These are phyloP conservation scores for Polytrichum formosum DNA, from an alignment of 225 moss, liverwort and hornwort genomes.

Conservation along the genomic window DNA sequence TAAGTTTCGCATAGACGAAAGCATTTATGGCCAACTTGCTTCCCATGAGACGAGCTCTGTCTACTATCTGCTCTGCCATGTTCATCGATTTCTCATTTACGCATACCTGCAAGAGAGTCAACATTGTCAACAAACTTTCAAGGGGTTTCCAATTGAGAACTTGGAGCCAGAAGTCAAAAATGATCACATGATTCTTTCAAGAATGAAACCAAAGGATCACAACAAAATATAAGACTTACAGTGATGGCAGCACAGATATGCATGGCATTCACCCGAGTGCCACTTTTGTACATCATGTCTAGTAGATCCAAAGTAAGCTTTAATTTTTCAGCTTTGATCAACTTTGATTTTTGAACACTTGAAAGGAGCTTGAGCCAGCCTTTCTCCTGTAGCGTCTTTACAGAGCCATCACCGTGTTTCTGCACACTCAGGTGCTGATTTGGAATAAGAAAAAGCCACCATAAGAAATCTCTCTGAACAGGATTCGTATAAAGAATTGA, in stretches of 20 bases:
- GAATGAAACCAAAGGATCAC: too few species aligned
- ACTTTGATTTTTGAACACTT: slow-evolving; percentile 27
- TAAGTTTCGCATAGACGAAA: slow-evolving; percentile 51
- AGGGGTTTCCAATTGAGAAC: neutral
- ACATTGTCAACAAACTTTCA: neutral
- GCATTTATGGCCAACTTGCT: slow-evolving; percentile 35
- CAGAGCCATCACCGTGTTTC: slow-evolving; percentile 15
- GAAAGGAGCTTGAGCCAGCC: slow-evolving; percentile 46
- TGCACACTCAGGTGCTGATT: slow-evolving; percentile 6
- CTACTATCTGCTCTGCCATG: slow-evolving; percentile 43
- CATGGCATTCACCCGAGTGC: slow-evolving; percentile 38
- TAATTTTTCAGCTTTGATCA: slow-evolving; percentile 24
- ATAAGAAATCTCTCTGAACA: too few species aligned
- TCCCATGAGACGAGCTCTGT: slow-evolving; percentile 25
- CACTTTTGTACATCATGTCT: slow-evolving; percentile 45
- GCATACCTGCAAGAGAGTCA: slow-evolving; percentile 36
- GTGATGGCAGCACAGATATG: slow-evolving; percentile 51
- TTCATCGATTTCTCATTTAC: slow-evolving; percentile 44
- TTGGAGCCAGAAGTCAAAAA: neutral
- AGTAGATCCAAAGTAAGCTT: slow-evolving; percentile 43
- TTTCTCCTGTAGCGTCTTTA: slow-evolving; percentile 28
- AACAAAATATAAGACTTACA: slow-evolving; percentile 19
- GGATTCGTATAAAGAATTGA: too few species aligned
- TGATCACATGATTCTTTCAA: too few species aligned
- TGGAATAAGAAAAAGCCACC: neutral